Conservation (phyloP, 2,329 filamentous ascomycete genomes). For the Fusarium cyanostomum region DNA sequence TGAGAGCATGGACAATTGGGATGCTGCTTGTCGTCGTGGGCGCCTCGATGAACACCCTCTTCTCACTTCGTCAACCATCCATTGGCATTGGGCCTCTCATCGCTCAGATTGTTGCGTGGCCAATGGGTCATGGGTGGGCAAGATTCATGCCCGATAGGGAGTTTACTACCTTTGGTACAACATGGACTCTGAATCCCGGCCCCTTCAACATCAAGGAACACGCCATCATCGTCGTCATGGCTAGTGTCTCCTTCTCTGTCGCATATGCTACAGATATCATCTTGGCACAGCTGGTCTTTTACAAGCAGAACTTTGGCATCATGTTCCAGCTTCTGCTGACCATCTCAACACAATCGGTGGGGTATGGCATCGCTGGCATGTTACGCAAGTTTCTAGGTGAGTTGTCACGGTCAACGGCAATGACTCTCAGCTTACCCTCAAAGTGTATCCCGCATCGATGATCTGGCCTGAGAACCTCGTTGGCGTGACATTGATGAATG, state of each 20-base stretch:
- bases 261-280: conserved; percentile 81
- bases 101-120: conserved; percentile 72
- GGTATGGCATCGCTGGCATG: conserved; percentile 75
- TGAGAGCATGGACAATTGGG: conserved; percentile 72
- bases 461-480: conserved; percentile 78
- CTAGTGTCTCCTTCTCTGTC: conserved; percentile 74
- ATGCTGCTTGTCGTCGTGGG: conserved; percentile 64
- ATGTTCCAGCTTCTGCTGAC: conserved; percentile 72
- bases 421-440: conserved; percentile 8
- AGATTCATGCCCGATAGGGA: conserved; percentile 60
- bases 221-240: conserved; percentile 74
- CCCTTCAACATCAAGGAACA: conserved; percentile 79
- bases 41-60: conserved; percentile 70
- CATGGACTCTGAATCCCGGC: conserved; percentile 70
- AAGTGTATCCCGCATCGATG: conserved; percentile 74
- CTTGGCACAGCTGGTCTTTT: conserved; percentile 75
- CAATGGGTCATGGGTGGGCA: conserved; percentile 70
- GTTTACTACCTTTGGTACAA: conserved; percentile 62
- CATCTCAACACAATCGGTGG: conserved; percentile 74
- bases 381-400: conserved; percentile 70
- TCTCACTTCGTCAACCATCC: conserved; percentile 69
- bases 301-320: conserved; percentile 74
- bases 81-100: conserved; percentile 70
- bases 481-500: conserved; percentile 73
- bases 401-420: conserved; percentile 16